Evolutionary conservation across 306 rosid species (phyloP), one percentile per base, ranked within the genome.

Genomic region (Gynostemma pentaphyllum): DNA sequence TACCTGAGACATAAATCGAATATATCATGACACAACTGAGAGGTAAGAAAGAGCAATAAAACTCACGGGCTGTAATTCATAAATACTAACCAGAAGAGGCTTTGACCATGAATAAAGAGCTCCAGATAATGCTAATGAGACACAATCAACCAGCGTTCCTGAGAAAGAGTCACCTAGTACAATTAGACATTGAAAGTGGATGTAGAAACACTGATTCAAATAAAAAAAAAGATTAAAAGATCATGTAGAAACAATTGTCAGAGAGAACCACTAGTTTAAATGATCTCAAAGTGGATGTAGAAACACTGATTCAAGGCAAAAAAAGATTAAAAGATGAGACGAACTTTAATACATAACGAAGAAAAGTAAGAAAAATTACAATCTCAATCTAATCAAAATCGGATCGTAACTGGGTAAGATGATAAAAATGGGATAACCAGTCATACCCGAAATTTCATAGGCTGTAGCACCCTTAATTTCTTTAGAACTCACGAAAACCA

Each of bases 101-200:
- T 81, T 88, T 55, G 99, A 77, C 96, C 99, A 92, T 18, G 96
- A 76, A 81, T 88, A 92, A 81, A 92, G 79, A 21, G 99, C 99
- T 45, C 98, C 98, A 14, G 96, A 91, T 61, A 91, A 82, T 12
- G 92, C 95, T 22, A 91, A 76, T 5, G 96, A 91, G 67, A 91
- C 98, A 74, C 98, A 91, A 82, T 91, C 98, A 74, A 64, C 96
- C 0, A 96, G 92, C 47, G 98, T 91, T 66, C 98, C 98, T 91
- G 79, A 69, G 64, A 42, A 70, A 9, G 73, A 75, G 39, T 60
- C 11, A 39, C 48, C 48, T 1, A 39, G 48, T 14, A 34, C 18
- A 37, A 22, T 60, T 60, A 39, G 66, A 7, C 21, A 60, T 40
- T 37, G 47, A 14, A 60, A 39, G n/a, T n/a, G n/a, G n/a, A n/a